Evolutionary conservation across 257 asterid species (phyloP), one percentile per base, ranked within the genome.

Genomic region (Leonotis leonurus): DNA sequence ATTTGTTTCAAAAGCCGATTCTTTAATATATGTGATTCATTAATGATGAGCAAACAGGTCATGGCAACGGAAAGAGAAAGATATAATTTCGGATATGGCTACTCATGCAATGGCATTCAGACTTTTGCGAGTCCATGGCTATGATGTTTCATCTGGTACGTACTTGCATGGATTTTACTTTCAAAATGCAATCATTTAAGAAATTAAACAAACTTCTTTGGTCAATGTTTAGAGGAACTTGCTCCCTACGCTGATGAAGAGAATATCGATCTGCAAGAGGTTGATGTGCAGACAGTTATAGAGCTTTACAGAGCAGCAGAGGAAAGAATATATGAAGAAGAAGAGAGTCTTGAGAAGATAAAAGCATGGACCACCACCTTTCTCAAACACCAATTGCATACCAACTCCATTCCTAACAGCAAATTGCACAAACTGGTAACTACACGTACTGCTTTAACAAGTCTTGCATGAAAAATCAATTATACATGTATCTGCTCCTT

Each of bases 291-390:
- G n/a, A 70, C 56, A 4, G 70, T 79, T 66, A 36, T 76, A 14
- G 85, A 82, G 57, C 67, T 79, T 3, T 71, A 76, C 80, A 79
- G 70, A 82, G 83, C 88, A 58, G 70, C 88, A 5, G 73, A 77
- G 12, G 32, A 62, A 12, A 64, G 67, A 55, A 5, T 76, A 41
- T 8, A 43, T 13, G 74, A 67, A 64, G 80, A 70, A 0, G 80
- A 82, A 9, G 30, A 17, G 29, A 63, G 48, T 43, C 82, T 79
- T 48, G 68, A 76, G 56, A 71, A 51, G 37, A 65, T 78, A 3
- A 58, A 65, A 29, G 62, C 4, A 27, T 82, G 83, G 83, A 79
- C 81, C 25, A 33, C 62, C 56, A 5, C 50, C 5, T 79, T 73
- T 33, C 58, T 79, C 57, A 68, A 69, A 60, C 69, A 68, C 29